Evolutionary conservation across 768 basidiomycete species (phyloP).

Genomic region (Mycena crocata): DNA sequence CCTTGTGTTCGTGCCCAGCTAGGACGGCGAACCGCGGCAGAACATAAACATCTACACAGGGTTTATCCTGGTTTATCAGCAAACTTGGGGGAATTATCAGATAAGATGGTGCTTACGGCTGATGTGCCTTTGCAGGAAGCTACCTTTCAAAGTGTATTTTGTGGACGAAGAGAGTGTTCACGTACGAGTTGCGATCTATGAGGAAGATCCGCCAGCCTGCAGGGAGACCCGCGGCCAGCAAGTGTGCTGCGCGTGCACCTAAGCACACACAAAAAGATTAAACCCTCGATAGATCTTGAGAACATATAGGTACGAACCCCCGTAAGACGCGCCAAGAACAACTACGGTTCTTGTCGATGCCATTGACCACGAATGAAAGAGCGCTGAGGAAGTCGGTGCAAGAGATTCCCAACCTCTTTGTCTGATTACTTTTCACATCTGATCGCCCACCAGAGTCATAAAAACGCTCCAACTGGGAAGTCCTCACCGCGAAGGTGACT

Average conservation of each 20-base stretch:
- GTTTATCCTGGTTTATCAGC: slow-evolving; percentile 2
- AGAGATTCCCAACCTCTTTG: too few relatives aligned
- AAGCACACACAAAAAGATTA: too few relatives aligned
- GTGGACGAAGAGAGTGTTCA: slow-evolving; percentile 23
- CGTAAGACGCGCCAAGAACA: slow-evolving; percentile 68
- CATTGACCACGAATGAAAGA: too few relatives aligned
- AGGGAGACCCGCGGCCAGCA: slow-evolving; percentile 62
- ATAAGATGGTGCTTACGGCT: slow-evolving; percentile 54
- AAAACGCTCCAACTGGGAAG: too few relatives aligned
- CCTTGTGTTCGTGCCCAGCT: slow-evolving; percentile 74
- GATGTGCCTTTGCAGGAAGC: slow-evolving; percentile 49
- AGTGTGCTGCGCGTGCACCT: slow-evolving; percentile 63
- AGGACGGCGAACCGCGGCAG: slow-evolving; percentile 69
- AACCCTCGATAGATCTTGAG: too few relatives aligned
- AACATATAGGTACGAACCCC: slow-evolving; percentile 52
- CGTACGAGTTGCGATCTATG: slow-evolving; percentile 71
- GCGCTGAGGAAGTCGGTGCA: too few relatives aligned
- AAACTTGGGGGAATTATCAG: too few relatives aligned
- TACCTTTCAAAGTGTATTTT: not conserved
- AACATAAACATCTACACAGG: slow-evolving; percentile 61
- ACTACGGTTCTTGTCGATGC: slow-evolving; percentile 57
- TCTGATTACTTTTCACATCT: too few relatives aligned
- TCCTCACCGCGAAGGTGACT: too few relatives aligned
- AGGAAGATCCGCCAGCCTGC: slow-evolving; percentile 65
- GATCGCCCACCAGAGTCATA: too few relatives aligned